Evolutionary conservation across 805 yeast genomes (phyloP), one percentile per base, ranked within the genome.

Genomic region (Nakazawaea pomicola): DNA sequence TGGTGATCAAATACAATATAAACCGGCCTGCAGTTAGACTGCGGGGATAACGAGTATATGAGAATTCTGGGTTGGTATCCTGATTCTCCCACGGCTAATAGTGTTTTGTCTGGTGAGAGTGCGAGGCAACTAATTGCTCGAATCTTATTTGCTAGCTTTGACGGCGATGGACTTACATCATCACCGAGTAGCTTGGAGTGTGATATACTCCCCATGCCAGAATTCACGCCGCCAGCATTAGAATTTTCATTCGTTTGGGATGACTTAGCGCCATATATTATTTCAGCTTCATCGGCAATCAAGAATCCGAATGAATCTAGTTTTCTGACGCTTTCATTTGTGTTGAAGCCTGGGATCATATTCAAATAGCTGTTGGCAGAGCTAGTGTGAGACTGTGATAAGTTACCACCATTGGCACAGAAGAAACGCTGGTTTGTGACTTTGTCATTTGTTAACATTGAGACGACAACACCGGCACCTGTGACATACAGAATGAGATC

Each of bases 31-130:
- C 60, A 51, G 10, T 63, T 51, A 35, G 76, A 65, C 46, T 69
- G 69, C 12, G 70, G 64, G 0, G 80, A 79, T 12, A 79, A 57
- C 2, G 85, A 78, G 51, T 70, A 82, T 11, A 82, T 49, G 16
- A 80, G 57, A 2, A 83, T 67, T 15, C 89, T 62, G 1, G 91
- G 91, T 47, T 71, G 76, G 46, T 78, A 79, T 0, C 90, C 90
- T 0, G 70, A 56, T 52, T 83, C 91, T 2, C 91, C 91, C 12
- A 81, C 75, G 0, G 88, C 88, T 19, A 83, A 55, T 4, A 76
- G 49, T 33, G 58, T 65, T 29, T 64, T 67, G 52, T 76, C 73
- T 0, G 83, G 76, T 0, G 86, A 71, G 4, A 81, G 58, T 2
- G 79, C 74, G n/a, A 81, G 53, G 45, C 84, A 76, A 34, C 69